These are phyloP conservation scores for Malus hybrid DNA, from an alignment of 331 rosid species.

Conservation along the genomic window DNA sequence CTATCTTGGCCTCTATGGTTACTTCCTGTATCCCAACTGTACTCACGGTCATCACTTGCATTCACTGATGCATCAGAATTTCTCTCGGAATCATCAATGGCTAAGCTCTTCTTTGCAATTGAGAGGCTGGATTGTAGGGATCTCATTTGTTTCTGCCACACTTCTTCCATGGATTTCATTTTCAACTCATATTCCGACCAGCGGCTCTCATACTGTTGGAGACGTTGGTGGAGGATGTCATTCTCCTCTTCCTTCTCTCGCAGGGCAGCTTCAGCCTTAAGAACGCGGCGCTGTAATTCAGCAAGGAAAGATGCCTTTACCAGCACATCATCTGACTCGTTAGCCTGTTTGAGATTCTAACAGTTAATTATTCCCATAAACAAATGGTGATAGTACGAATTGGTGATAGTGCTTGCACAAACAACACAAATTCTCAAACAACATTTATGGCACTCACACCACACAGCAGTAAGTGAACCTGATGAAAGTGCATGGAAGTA, in stretches of 20 bases:
- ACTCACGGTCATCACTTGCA: slow-evolving; percentile 76
- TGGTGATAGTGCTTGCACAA: background rate
- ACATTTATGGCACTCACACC: background rate
- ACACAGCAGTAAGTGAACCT: background rate
- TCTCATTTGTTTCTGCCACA: slow-evolving; percentile 99
- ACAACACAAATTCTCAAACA: background rate
- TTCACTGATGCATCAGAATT: slow-evolving; percentile 87
- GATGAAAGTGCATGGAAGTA: background rate
- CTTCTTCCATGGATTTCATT: slow-evolving; percentile 99
- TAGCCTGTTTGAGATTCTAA: slow-evolving; percentile 41
- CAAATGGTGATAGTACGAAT: background rate
- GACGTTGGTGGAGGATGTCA: slow-evolving; percentile 96
- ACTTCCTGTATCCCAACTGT: slow-evolving; percentile 67
- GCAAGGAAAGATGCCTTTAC: slow-evolving; percentile 88
- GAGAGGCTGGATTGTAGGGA: slow-evolving; percentile 98
- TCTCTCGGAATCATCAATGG: slow-evolving; percentile 85
- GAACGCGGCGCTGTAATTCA: slow-evolving; percentile 90
- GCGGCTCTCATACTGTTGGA: slow-evolving; percentile 89
- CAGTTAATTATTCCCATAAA: background rate
- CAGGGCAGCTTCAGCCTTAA: slow-evolving; percentile 87
- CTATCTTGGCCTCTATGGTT: slow-evolving; percentile 65
- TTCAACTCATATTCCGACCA: slow-evolving; percentile 97
- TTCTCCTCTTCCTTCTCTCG: slow-evolving; percentile 97
- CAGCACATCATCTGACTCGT: slow-evolving; percentile 72
- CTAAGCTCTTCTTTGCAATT: slow-evolving; percentile 96